Evolutionary conservation across 768 basidiomycete genomes (phyloP), one percentile per base, ranked within the genome.

Genomic region (Tubosaeta sp.): DNA sequence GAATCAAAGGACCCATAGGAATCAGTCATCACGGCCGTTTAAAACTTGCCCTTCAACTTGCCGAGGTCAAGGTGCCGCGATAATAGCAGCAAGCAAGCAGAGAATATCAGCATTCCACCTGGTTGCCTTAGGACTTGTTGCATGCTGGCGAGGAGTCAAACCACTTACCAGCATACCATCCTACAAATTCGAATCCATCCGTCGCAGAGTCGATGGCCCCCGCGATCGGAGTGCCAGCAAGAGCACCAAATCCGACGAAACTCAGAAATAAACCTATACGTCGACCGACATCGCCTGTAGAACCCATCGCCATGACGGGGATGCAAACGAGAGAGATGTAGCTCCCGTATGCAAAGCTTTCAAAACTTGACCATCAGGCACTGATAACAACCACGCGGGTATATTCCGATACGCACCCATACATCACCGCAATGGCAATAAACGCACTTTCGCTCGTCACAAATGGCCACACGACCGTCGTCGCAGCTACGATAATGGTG

Each of bases 401-500:
- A 39, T 22, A 3, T n/a, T 39, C 13, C 22, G 22, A 22, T 14
- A 66, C 76, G 8, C 49, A 86, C 82, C 88, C 88, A 58, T 89
- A 90, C 10, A 84, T 55, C 8, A 87, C 60, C 0, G 80, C 73
- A 37, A 90, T 64, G 7, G 68, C 77, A 4, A 87, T 73, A 27
- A 84, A 71, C 0, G 74, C 69, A 0, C 65, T 71, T 47, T 77
- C 58, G 26, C 63, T 74, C 37, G 60, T 67, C 0, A 77, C 77
- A 62, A 81, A 84, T 1, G 89, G 90, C 91, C 90, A 92, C 4
- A 72, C 72, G 57, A 82, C 83, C 0, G 88, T 87, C 41, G 84
- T 60, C 27, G 81, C 65, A 0, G 77, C 85, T 0, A 83, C 80
- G 1, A 78, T 37, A 16, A 75, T 51, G 1, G 81, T 84, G 32